phyloP scores from a whole-genome alignment of 2,329 filamentous ascomycete species.

The Tympanopsis confertula region DNA sequence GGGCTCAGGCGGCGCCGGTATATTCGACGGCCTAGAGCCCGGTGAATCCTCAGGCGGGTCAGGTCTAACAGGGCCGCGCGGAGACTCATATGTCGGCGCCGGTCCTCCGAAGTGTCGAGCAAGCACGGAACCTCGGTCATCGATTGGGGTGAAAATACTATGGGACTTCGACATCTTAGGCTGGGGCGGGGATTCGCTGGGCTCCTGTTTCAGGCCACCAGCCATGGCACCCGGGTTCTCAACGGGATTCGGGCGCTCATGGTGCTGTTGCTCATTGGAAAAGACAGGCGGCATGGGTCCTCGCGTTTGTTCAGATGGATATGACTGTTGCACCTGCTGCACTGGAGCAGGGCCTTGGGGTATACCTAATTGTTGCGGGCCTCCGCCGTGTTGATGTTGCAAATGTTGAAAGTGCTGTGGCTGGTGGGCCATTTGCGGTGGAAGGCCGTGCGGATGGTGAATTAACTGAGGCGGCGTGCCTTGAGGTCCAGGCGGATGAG shows the following conservation, averaged over 20 bases:
- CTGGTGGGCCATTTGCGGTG: background rate
- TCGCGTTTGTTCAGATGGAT: background rate
- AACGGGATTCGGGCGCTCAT: too few relatives aligned
- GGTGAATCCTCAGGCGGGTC: too few relatives aligned
- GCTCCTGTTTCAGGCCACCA: too few relatives aligned
- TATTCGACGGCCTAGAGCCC: conserved; percentile 31
- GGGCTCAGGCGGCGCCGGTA: conserved; percentile 33
- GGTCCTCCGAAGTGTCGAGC: conserved; percentile 71
- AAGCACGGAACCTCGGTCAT: conserved; percentile 79
- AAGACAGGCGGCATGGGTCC: background rate
- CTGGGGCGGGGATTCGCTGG: conserved; percentile 30
- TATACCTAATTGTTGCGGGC: background rate
- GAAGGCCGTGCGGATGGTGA: background rate
- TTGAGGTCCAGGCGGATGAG: background rate
- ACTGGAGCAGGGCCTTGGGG: background rate
- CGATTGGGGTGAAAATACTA: conserved; percentile 95
- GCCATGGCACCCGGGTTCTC: conserved; percentile 28
- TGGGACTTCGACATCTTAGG: conserved; percentile 67
- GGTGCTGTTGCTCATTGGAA: background rate
- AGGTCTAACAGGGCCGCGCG: too few relatives aligned
- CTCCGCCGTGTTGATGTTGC: too few relatives aligned
- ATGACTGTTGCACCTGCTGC: background rate
- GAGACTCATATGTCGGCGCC: conserved; percentile 22
- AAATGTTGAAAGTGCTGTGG: background rate
- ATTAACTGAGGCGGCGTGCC: background rate